Base-by-base conservation (phyloP, 1,284 basidiomycete genomes). In the Puccinia triticina region DNA sequence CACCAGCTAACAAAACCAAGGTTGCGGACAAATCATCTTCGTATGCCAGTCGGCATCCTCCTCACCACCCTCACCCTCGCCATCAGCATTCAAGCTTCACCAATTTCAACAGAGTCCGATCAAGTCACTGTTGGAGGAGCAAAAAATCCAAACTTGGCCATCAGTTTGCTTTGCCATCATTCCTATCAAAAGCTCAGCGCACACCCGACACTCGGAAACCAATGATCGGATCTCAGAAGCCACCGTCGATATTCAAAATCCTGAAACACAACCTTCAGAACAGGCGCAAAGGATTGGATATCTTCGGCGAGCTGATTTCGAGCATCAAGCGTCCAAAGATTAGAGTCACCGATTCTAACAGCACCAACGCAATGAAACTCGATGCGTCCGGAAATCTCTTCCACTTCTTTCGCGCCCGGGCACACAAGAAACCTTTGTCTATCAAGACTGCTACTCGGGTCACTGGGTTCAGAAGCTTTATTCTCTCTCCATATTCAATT, bases 401-500 rank as follows among this genome's bases (percentile, higher is more conserved):
- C 18, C 46, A 53, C 26, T 48, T 26, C 0, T 72, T 34, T 77
- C 57, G 40, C 32, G 29, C 57, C 57, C 57, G 34, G 10, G 5
- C 57, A 40, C 12, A 43, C 32, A 29, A 29, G 48, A 53, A 57
- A 59, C 37, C 59, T 29, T 46, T 64, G 37, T 77, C 50, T 48
- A 16, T 77, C 3, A 77, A 40, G 40, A 26, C 26, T 21, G 26
- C 66, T 69, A 37, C 34, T 37, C 61, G 61, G 12, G 32, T 67
- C 34, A 55, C 66, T n/a, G 21, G 77, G 26, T 78, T 78, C 46
- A 78, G 46, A 69, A 78, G 61, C 46, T 78, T 67, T 34, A 43
- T 78, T 21, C 21, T 78, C 37, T 67, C 61, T 46, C 77, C 77
- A 50, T 78, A 78, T 66, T 67, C 77, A 18, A 34, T 78, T n/a